A percentile compares a stretch with the other conserved stretches of the same genome.
These are phyloP conservation scores for Talaromyces ruber DNA, from an alignment of 495 filamentous ascomycete species.

Conservation along the genomic window DNA sequence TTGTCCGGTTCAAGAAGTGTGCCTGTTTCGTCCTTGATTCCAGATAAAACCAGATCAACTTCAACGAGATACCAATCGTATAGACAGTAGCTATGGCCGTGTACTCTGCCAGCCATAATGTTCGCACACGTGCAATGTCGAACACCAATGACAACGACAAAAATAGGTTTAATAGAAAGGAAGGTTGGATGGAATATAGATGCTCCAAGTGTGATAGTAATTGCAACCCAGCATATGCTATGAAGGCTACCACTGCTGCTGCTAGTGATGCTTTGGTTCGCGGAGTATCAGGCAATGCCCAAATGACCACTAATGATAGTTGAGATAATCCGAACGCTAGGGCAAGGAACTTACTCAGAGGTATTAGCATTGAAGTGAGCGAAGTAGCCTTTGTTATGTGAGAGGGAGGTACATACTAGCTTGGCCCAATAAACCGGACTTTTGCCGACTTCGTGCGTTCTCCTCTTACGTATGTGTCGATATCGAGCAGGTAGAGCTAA, in stretches of 20 bases:
- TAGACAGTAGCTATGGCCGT: not conserved
- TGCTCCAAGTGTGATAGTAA: conserved; percentile 2
- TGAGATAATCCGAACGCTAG: not conserved
- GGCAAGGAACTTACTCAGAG: not conserved
- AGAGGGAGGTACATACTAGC: not conserved
- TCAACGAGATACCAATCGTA: not conserved
- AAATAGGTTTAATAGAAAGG: not conserved
- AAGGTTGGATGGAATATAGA: conserved; percentile 1
- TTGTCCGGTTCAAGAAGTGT: not conserved
- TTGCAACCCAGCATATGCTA: not conserved
- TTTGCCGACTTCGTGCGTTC: not conserved
- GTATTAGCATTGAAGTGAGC: not conserved
- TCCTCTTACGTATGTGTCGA: not conserved
- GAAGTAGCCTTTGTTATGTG: not conserved
- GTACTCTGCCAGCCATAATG: not conserved
- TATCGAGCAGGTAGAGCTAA: not conserved
- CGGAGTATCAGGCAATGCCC: conserved; percentile 1
- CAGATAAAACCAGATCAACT: not conserved
- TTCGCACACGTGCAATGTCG: conserved; percentile 3
- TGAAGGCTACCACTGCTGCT: not conserved
- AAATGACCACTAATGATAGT: not conserved
- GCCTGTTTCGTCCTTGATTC: not conserved
- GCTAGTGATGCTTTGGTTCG: not conserved
- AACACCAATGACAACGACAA: not conserved
- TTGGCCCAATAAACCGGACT: conserved; percentile 1